Conservation (phyloP, 805 yeast species). For the Candida maris region DNA sequence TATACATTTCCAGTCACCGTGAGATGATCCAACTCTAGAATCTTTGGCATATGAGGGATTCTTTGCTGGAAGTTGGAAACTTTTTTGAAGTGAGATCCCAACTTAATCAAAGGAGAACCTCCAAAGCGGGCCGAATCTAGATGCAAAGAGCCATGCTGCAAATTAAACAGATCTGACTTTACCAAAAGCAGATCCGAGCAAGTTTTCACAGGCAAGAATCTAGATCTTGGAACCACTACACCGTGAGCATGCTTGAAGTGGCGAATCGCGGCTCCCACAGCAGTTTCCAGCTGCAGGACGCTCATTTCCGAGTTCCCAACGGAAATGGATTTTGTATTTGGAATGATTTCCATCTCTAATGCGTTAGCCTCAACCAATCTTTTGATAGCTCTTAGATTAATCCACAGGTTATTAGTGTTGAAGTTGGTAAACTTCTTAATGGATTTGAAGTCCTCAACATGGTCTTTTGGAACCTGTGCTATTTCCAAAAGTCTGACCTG, state of each 20-base stretch:
- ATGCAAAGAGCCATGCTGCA: conserved; percentile 87
- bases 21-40: conserved; percentile 93
- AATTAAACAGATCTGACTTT: conserved; percentile 86
- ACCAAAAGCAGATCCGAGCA: conserved; percentile 92
- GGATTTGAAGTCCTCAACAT: conserved; percentile 95
- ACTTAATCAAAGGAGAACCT: conserved; percentile 89
- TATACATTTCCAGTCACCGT: conserved; percentile 96
- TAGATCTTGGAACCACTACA: conserved; percentile 95
- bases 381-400: conserved; percentile 90
- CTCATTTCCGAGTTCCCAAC: conserved; percentile 74
- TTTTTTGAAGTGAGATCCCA: conserved; percentile 95
- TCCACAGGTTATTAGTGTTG: conserved; percentile 98
- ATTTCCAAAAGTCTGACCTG: conserved; percentile 91
- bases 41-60: conserved; percentile 93
- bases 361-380: conserved; percentile 81
- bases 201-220: conserved; percentile 97
- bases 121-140: conserved; percentile 84
- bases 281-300: conserved; percentile 95
- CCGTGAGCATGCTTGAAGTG: conserved; percentile 95
- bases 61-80: conserved; percentile 87
- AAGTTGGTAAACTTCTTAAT: conserved; percentile 97
- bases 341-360: conserved; percentile 89
- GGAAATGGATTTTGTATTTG: conserved; percentile 82
- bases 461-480: conserved; percentile 98
- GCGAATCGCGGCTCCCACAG: conserved; percentile 98